Percentiles rank a stretch among this genome's conserved stretches.
Conservation (phyloP, 441 rosid species). For the Theobroma grandiflorum region DNA sequence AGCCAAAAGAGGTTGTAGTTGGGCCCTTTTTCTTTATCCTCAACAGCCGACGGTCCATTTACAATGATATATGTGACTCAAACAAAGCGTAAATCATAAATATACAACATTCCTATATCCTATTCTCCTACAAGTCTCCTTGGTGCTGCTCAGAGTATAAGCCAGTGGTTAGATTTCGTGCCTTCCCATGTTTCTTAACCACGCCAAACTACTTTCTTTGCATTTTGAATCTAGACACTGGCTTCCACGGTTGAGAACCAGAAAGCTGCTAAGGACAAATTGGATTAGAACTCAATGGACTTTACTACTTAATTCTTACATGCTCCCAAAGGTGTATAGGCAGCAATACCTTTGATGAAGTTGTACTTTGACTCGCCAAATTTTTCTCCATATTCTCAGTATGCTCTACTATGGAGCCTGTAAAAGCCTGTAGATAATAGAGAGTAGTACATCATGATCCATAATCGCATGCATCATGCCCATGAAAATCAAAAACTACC, state of each 20-base stretch:
- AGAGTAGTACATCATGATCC: neutral
- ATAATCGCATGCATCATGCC: neutral
- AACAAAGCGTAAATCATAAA: too few relatives aligned
- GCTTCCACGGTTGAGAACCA: constrained; percentile 65
- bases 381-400: constrained; percentile 38
- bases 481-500: neutral
- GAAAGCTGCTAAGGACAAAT: constrained; percentile 45
- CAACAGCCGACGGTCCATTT: too few relatives aligned
- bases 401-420: constrained; percentile 76
- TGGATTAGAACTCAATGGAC: constrained; percentile 17
- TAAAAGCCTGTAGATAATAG: constrained; percentile 61
- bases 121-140: neutral
- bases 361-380: constrained; percentile 28
- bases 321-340: neutral
- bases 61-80: too few relatives aligned
- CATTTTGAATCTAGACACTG: constrained; percentile 71
- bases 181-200: neutral
- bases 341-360: constrained; percentile 58
- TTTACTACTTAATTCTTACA: neutral
- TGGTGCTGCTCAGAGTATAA: neutral
- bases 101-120: neutral
- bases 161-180: neutral
- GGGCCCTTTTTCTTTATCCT: too few relatives aligned
- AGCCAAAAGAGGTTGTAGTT: too few relatives aligned
- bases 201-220: constrained; percentile 14